phyloP scores from a whole-genome alignment of 768 basidiomycete genomes.

The Russula foetens region DNA sequence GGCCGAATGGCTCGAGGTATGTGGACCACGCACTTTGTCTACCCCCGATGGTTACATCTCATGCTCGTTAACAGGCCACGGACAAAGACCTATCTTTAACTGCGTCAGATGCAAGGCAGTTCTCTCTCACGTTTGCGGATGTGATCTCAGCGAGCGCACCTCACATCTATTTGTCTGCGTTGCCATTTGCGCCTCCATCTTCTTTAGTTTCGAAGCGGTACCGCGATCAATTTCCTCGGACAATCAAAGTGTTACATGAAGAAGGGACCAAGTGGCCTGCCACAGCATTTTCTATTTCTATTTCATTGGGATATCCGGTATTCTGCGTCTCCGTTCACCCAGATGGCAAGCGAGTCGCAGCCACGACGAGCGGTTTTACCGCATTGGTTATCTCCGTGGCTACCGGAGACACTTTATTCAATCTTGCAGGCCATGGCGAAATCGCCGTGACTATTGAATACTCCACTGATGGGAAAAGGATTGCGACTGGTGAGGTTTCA shows the following conservation, averaged over 20 bases:
- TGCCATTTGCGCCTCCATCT: constrained; percentile 11
- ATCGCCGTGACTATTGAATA: constrained; percentile 1
- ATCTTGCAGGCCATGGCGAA: neutral
- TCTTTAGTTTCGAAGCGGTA: constrained; percentile 12
- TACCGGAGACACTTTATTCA: constrained; percentile 1
- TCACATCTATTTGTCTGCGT: constrained; percentile 14
- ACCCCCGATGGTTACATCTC: too few species aligned
- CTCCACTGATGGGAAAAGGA: constrained; percentile 6
- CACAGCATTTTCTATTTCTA: constrained; percentile 16
- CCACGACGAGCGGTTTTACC: neutral
- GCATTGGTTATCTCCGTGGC: neutral
- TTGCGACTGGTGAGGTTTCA: constrained; percentile 6
- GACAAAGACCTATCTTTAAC: too few species aligned
- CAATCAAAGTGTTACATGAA: neutral
- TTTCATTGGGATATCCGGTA: neutral
- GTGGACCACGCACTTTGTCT: too few species aligned
- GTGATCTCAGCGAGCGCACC: constrained; percentile 8
- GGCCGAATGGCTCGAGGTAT: too few species aligned
- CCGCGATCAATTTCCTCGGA: constrained; percentile 7
- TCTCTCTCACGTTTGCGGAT: constrained; percentile 13
- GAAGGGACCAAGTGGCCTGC: constrained; percentile 17
- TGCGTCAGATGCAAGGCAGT: constrained; percentile 16
- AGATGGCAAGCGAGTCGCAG: constrained; percentile 17
- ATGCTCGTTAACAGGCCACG: too few species aligned
- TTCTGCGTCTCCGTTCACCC: constrained; percentile 20